phyloP scores from a whole-genome alignment of 2,329 filamentous ascomycete species.

The Microcyclospora tardicrescens region DNA sequence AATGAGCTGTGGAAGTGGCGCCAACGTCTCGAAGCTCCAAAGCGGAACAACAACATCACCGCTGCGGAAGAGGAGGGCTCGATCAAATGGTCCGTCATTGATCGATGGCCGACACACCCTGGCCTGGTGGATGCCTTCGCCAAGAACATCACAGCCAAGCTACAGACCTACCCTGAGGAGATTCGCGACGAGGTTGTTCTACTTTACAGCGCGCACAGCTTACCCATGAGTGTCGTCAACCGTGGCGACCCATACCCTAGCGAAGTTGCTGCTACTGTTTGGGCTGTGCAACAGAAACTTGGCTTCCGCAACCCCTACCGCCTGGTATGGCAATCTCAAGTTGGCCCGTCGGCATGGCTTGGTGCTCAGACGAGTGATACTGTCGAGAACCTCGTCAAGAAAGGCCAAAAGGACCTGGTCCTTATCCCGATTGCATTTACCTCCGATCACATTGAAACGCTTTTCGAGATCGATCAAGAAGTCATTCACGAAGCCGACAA shows the following conservation, averaged over 20 bases:
- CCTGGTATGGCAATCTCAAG: conserved; percentile 95
- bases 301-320: conserved; percentile 83
- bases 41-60: conserved; percentile 30
- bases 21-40: conserved; percentile 55
- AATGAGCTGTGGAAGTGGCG: conserved; percentile 99
- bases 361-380: conserved; percentile 85
- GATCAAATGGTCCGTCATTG: conserved; percentile 95
- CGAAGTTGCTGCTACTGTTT: conserved; percentile 89
- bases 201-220: conserved; percentile 79
- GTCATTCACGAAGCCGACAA: conserved; percentile 80
- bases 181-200: conserved; percentile 68
- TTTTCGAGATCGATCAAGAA: conserved; percentile 88
- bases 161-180: conserved; percentile 73
- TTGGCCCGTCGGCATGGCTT: conserved; percentile 88
- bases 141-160: conserved; percentile 74
- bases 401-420: conserved; percentile 81
- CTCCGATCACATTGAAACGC: conserved; percentile 95
- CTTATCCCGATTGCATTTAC: conserved; percentile 95
- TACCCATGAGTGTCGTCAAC: conserved; percentile 97
- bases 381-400: conserved; percentile 76
- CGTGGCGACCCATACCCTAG: conserved; percentile 89
- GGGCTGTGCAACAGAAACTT: conserved; percentile 89
- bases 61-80: conserved; percentile 46
- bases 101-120: conserved; percentile 87
- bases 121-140: conserved; percentile 88